Conservation (phyloP, 2,329 filamentous ascomycete genomes). For the Alternaria panax region DNA sequence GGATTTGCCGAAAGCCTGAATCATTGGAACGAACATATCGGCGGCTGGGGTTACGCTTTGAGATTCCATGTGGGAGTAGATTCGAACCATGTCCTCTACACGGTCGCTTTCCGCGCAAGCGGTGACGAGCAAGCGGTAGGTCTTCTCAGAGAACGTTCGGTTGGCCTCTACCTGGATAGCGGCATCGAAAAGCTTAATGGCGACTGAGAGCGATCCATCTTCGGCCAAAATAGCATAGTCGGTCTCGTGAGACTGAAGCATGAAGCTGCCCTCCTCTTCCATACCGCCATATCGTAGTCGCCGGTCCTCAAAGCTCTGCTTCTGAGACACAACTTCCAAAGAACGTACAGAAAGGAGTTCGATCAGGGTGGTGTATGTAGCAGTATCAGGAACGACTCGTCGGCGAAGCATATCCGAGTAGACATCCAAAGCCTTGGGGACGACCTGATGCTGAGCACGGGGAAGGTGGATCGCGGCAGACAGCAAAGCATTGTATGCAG, state of each 20-base stretch:
- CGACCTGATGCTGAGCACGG: constrained; percentile 78
- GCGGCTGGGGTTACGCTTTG: constrained; percentile 77
- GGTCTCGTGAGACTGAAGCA: constrained; percentile 86
- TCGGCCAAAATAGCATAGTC: constrained; percentile 86
- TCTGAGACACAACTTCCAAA: constrained; percentile 76
- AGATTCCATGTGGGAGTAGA: constrained; percentile 91
- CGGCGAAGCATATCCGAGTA: constrained; percentile 96
- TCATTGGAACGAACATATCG: constrained; percentile 89
- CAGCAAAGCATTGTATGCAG: constrained; percentile 91
- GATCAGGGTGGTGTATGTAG: constrained; percentile 89
- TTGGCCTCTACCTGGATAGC: constrained; percentile 69
- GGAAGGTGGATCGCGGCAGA: constrained; percentile 85
- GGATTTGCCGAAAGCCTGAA: constrained; percentile 84
- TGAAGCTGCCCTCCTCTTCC: constrained; percentile 83
- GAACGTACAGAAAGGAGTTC: constrained; percentile 81
- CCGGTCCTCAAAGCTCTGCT: constrained; percentile 79
- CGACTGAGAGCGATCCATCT: constrained; percentile 85
- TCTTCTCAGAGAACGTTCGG: constrained; percentile 75
- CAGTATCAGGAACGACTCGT: constrained; percentile 78
- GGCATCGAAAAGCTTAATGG: constrained; percentile 83
- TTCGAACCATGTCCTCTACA: constrained; percentile 85
- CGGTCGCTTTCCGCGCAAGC: constrained; percentile 85
- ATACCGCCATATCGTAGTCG: constrained; percentile 84
- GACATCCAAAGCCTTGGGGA: constrained; percentile 90
- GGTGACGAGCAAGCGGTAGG: constrained; percentile 84